A percentile compares a stretch with the other conserved stretches of the same genome.
These are phyloP conservation scores for Macrolepiota albuminosa DNA, from an alignment of 768 basidiomycete species.

Conservation along the genomic window DNA sequence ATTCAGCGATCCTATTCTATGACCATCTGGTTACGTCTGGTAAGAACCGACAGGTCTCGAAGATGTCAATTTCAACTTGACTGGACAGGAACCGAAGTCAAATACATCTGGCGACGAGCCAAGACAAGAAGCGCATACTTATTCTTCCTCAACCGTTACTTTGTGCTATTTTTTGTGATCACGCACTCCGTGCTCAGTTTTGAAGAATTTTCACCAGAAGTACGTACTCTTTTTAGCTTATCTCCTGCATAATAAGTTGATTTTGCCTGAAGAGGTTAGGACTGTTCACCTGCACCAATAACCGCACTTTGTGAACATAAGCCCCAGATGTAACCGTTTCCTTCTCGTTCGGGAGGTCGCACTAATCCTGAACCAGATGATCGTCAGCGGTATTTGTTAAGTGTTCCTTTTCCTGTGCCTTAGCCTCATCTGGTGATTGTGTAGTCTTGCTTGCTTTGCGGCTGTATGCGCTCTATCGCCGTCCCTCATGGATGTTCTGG, in stretches of 20 bases:
- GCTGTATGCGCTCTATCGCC: not conserved
- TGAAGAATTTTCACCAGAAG: not conserved
- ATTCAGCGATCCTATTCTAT: not conserved
- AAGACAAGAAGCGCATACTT: not conserved
- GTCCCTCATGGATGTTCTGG: not conserved
- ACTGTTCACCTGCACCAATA: not conserved
- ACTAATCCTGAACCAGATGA: not conserved
- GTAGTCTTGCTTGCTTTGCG: not conserved
- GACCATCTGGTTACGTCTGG: not conserved
- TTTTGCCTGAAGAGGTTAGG: not conserved
- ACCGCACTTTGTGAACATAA: not conserved
- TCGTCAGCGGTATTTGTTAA: not conserved
- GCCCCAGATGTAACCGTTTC: not conserved
- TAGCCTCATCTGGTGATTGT: not conserved
- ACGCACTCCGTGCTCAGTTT: not conserved
- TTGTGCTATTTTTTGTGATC: not conserved
- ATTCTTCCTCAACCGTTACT: not conserved
- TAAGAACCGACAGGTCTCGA: not conserved
- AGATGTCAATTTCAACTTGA: not conserved
- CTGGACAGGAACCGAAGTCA: not conserved
- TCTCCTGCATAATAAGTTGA: not conserved
- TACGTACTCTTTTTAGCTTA: not conserved
- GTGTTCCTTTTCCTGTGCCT: no score
- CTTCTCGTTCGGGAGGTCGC: not conserved
- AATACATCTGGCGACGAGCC: not conserved